A percentile compares a stretch with the other conserved stretches of the same genome.
These are phyloP conservation scores for Eudorina sp. DNA, from an alignment of 139 green algal species.

Conservation along the genomic window DNA sequence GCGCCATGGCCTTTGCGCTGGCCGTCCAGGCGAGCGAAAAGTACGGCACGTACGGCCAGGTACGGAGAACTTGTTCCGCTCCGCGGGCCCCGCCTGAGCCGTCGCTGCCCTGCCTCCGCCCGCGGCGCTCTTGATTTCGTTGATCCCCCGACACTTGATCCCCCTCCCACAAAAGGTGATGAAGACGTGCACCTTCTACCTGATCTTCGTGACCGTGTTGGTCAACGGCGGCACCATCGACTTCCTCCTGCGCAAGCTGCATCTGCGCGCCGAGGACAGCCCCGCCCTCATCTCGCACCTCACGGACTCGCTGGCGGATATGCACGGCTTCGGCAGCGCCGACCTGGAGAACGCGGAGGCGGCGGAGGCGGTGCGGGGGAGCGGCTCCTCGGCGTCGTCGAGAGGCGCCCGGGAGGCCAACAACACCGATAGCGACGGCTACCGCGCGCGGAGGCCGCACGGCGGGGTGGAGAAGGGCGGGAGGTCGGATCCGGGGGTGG, in stretches of 20 bases:
- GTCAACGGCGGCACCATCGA: conserved; percentile 67
- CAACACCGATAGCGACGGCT: background rate
- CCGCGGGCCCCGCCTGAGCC: background rate
- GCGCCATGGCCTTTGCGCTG: conserved; percentile 78
- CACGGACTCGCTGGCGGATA: background rate
- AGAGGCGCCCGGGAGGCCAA: no score
- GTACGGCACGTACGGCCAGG: conserved; percentile 53
- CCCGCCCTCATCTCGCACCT: background rate
- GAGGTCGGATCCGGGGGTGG: background rate
- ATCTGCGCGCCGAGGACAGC: conserved; percentile 33
- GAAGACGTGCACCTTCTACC: conserved; percentile 68
- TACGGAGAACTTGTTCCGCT: no score
- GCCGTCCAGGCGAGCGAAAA: conserved; percentile 60
- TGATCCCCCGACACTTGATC: no score
- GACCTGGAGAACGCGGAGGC: background rate
- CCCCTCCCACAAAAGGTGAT: no score
- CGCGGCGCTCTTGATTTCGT: no score
- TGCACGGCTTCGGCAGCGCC: background rate
- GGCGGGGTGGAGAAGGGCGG: background rate
- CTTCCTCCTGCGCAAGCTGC: conserved; percentile 54
- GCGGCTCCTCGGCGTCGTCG: background rate
- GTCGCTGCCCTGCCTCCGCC: background rate
- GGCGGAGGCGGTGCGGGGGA: conserved; percentile 3
- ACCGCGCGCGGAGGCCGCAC: background rate
- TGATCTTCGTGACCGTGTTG: conserved; percentile 74